These are phyloP conservation scores for Quercus phellos DNA, from an alignment of 331 rosid genomes.

Conservation along the genomic window DNA sequence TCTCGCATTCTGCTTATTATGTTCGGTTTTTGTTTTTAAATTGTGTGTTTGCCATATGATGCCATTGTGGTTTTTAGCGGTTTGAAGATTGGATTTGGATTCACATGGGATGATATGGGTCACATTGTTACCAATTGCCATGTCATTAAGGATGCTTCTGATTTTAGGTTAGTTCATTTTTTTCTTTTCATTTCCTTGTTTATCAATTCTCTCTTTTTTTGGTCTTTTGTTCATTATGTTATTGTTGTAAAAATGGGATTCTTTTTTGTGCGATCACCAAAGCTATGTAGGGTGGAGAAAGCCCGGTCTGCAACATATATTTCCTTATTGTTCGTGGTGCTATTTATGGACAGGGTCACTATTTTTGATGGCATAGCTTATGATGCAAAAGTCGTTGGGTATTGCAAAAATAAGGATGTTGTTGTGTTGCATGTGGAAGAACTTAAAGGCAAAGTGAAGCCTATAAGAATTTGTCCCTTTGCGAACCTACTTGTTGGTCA, in stretches of 20 bases:
- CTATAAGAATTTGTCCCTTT: constrained; percentile 73
- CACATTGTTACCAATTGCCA: constrained; percentile 90
- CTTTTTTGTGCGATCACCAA: too few species aligned
- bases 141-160: constrained; percentile 93
- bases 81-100: constrained; percentile 54
- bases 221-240: too few species aligned
- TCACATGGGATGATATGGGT: constrained; percentile 78
- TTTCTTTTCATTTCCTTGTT: background rate
- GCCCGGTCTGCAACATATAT: background rate
- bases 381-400: constrained; percentile 83
- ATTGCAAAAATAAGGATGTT: constrained; percentile 92
- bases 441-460: constrained; percentile 74
- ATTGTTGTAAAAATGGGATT: too few species aligned
- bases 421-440: constrained; percentile 73
- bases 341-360: constrained; percentile 70
- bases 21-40: too few species aligned
- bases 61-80: too few species aligned
- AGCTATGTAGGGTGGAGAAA: too few species aligned
- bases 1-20: too few species aligned
- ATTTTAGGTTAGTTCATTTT: constrained; percentile 59
- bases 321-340: constrained; percentile 19
- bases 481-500: constrained; percentile 89
- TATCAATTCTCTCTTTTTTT: background rate
- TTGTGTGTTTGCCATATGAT: too few species aligned
- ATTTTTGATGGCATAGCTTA: constrained; percentile 73